Evolutionary conservation across 2,329 filamentous ascomycete genomes (phyloP), one percentile per base, ranked within the genome.

Genomic region (Tolypocladium cylindrosporum): DNA sequence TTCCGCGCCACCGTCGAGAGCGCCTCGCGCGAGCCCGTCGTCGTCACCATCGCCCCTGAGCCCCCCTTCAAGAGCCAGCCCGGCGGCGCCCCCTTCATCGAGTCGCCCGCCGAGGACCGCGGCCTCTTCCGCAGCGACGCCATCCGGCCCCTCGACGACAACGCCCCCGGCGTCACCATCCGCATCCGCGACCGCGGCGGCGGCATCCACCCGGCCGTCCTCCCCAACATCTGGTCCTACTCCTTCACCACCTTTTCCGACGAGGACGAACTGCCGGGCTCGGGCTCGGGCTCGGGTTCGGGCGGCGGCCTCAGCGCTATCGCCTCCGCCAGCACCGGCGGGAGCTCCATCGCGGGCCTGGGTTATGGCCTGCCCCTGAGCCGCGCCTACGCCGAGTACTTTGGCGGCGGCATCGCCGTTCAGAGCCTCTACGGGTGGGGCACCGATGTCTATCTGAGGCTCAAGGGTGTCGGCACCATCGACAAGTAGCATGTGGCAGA

Each of bases 361-460:
- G 94, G 94, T 1, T 99, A 99, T 70, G 94, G 94, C 0, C 71
- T 99, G 61, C 94, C 94, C 1, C 74, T 99, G 27, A 91, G 91
- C 56, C 82, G 94, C 61, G 93, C 94, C 0, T 99, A 99, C 69
- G 94, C 94, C 0, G 93, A 99, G 76, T 99, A 97, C 67, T 99
- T 99, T 77, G 94, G 94, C 2, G 94, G 94, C 0, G 92, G 92
- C 3, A 94, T 99, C 59, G 87, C 87, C 5, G 87, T 99, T n/a
- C 93, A 99, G 79, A 97, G 91, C 70, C 74, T 97, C 53, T 94
- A 91, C 77, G 93, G 94, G 4, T 99, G 94, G 94, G 94, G 84
- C 4, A 85, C 83, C 7, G 85, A 89, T 67, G 86, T 89, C 1
- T 89, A 88, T 65, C 69, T 89, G 53, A 74, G 83, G 54, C 70